Evolutionary conservation across 768 basidiomycete species (phyloP).

Genomic region (Lactarius akahatsu): DNA sequence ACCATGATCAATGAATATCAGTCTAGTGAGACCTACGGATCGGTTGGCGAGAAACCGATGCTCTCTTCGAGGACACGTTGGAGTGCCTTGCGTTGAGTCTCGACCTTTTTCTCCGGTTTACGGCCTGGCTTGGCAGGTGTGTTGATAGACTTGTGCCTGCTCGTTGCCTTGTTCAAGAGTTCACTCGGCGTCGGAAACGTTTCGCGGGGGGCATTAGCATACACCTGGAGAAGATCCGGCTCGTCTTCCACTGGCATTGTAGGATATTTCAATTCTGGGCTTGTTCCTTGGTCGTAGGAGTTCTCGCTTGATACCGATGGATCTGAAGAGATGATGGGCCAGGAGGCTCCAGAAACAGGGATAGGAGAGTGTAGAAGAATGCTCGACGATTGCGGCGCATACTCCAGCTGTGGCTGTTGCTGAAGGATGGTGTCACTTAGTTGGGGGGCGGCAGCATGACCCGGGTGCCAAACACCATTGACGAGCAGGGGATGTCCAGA

Average conservation of each 20-base stretch:
- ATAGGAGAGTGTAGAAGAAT: constrained; percentile 28
- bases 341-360: constrained; percentile 24
- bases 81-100: constrained; percentile 56
- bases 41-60: constrained; percentile 57
- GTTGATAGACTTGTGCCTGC: constrained; percentile 22
- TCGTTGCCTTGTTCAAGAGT: constrained; percentile 47
- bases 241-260: neutral
- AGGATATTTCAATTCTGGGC: neutral
- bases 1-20: constrained; percentile 2
- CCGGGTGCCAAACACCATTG: constrained; percentile 22
- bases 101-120: constrained; percentile 32
- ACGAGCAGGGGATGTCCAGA: constrained; percentile 13
- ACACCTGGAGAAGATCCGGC: constrained; percentile 28
- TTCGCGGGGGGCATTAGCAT: constrained; percentile 32
- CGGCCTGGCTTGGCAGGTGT: constrained; percentile 10
- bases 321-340: constrained; percentile 20
- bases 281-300: constrained; percentile 4
- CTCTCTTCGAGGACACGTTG: constrained; percentile 57
- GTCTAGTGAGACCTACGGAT: constrained; percentile 49
- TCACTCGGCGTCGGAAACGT: constrained; percentile 66
- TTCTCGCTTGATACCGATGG: constrained; percentile 12
- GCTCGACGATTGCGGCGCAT: constrained; percentile 18
- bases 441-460: constrained; percentile 8
- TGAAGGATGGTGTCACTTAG: neutral
- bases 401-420: constrained; percentile 12